Evolutionary conservation across 2,329 filamentous ascomycete genomes (phyloP).

Genomic region (Pezicula neosporulosa): DNA sequence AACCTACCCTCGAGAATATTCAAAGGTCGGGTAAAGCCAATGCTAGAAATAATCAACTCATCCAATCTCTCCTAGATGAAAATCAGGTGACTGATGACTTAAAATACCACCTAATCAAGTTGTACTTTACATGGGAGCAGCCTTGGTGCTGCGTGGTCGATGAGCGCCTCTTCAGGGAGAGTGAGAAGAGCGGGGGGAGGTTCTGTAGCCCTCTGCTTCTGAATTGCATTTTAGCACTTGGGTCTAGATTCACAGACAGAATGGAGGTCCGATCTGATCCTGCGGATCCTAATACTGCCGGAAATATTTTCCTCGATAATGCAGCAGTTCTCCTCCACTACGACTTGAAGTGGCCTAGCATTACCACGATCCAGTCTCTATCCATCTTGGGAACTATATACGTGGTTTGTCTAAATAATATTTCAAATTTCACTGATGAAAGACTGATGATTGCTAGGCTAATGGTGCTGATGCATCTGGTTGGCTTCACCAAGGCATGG

Average conservation of each 20-base stretch:
- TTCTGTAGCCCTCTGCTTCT: not conserved
- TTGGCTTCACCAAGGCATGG: not conserved
- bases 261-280: not conserved
- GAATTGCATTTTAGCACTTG: not conserved
- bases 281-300: not conserved
- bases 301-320: not conserved
- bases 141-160: not conserved
- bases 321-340: not conserved
- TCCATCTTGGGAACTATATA: not conserved
- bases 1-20: too few species aligned
- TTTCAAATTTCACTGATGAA: too few species aligned
- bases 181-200: not conserved
- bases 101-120: not conserved
- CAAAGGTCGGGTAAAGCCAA: too few species aligned
- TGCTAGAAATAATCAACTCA: too few species aligned
- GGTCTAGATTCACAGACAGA: not conserved
- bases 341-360: not conserved
- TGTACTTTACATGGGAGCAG: not conserved
- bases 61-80: too few species aligned
- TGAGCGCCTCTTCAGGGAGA: not conserved
- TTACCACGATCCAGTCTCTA: not conserved
- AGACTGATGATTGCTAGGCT: not conserved
- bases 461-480: not conserved
- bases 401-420: not conserved
- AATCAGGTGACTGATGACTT: not conserved